Evolutionary conservation across 176 grass and related monocot genomes (phyloP), one percentile per base, ranked within the genome.

Genomic region (Elymus sibiricus): DNA sequence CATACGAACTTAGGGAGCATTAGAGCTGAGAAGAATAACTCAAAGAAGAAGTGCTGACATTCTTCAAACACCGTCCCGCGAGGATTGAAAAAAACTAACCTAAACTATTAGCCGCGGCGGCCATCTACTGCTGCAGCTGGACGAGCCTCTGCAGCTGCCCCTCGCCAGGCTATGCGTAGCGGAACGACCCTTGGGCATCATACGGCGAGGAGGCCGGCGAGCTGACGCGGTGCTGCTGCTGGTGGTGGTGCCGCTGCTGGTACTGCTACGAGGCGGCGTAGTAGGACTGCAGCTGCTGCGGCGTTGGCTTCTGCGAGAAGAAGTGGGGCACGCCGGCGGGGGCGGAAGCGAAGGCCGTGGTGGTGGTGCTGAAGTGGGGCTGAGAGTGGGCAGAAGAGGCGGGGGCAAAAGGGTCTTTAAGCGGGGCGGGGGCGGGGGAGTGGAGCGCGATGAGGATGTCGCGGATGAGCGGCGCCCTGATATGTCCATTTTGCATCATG

Each of bases 401-500:
- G 46, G 84, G 74, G 74, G 84, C 85, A 58, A 92, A 93, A 26
- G 39, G 73, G 75, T 93, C 91, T 9, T 88, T 86, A 4, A 70
- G 69, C 70, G 76, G 26, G 5, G 70, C 26, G 55, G 81, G 82
- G 6, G 42, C 2, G 63, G 92, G 87, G 17, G 72, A 64, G 49
- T 92, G 90, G 28, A 95, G 87, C 68, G 94, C 84, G 46, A 90
- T 44, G 86, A 98, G 92, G 84, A 95, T 83, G 92, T 91, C 89
- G 84, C 92, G 90, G 40, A 94, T 92, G 86, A 98, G 93, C 56
- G 79, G 75, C 65, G 90, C 88, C 92, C 91, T 95, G 79, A n/a
- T n/a, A n/a, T n/a, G n/a, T n/a, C n/a, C n/a, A n/a, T n/a, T n/a
- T n/a, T n/a, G n/a, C n/a, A n/a, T n/a, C n/a, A n/a, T n/a, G n/a